Evolutionary conservation across 345 rosid genomes (phyloP).

Genomic region (Microthlaspi erraticum): DNA sequence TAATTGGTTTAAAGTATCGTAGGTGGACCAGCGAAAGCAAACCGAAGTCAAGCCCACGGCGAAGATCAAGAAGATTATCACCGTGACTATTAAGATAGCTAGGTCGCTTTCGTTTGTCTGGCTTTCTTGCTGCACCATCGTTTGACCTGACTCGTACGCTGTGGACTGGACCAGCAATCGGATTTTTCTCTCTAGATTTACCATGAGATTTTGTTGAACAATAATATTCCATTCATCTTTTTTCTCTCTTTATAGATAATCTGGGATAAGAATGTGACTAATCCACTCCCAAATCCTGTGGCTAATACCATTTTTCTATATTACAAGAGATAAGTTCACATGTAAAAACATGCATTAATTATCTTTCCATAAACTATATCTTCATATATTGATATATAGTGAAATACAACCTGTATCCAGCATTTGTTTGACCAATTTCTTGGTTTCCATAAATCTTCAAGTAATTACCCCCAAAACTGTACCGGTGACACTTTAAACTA

Average conservation of each 20-base stretch:
- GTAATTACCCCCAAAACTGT: neutral
- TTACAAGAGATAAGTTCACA: slow-evolving; percentile 8
- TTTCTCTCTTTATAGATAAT: neutral
- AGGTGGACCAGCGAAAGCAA: slow-evolving; percentile 64
- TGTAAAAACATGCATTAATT: neutral
- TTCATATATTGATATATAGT: neutral
- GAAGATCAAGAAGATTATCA: slow-evolving; percentile 55
- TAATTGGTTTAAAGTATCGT: too few relatives aligned
- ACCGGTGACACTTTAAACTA: neutral
- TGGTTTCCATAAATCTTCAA: slow-evolving; percentile 10
- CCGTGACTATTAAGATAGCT: slow-evolving; percentile 53
- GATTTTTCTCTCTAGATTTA: neutral
- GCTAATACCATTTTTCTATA: neutral
- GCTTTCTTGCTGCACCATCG: neutral
- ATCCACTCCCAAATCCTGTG: neutral
- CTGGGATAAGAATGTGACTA: neutral
- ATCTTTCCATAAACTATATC: slow-evolving; percentile 22
- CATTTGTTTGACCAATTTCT: slow-evolving; percentile 35
- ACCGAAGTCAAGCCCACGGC: slow-evolving; percentile 63
- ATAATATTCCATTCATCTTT: neutral
- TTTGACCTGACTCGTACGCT: slow-evolving; percentile 31
- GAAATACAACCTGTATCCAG: neutral
- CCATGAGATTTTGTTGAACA: slow-evolving; percentile 13
- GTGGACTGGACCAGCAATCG: slow-evolving; percentile 21
- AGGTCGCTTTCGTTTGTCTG: slow-evolving; percentile 47